A percentile compares a stretch with the other conserved stretches of the same genome.
phyloP scores from a whole-genome alignment of 495 filamentous ascomycete genomes.

The Penicillium nucicola region DNA sequence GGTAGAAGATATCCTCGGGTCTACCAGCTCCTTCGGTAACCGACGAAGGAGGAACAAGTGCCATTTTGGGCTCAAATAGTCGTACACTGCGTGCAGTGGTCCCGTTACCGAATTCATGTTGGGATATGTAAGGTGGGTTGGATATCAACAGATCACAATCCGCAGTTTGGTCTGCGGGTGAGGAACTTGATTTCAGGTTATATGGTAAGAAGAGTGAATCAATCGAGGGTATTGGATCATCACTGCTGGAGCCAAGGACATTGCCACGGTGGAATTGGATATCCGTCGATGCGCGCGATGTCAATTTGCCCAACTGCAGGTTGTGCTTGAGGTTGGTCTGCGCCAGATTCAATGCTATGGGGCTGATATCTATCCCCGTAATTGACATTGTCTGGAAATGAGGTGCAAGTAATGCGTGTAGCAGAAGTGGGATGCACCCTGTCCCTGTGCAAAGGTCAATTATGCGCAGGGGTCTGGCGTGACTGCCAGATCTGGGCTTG shows the following conservation, averaged over 20 bases:
- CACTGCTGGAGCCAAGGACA: slow-evolving; percentile 42
- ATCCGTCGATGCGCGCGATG: slow-evolving; percentile 24
- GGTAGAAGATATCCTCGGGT: slow-evolving; percentile 41
- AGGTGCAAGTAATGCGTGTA: slow-evolving; percentile 53
- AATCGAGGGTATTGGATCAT: slow-evolving; percentile 4
- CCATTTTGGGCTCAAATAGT: slow-evolving; percentile 71
- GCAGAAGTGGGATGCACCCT: slow-evolving; percentile 81
- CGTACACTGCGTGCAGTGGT: slow-evolving; percentile 71
- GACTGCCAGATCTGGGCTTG: not conserved
- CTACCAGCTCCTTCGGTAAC: not conserved
- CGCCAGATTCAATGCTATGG: slow-evolving; percentile 59
- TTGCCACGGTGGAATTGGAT: slow-evolving; percentile 53
- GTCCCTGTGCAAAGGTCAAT: slow-evolving; percentile 88
- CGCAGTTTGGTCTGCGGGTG: not conserved
- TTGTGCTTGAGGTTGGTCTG: slow-evolving; percentile 58
- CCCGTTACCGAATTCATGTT: slow-evolving; percentile 45
- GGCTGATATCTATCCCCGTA: slow-evolving; percentile 39
- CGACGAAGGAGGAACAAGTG: slow-evolving; percentile 63
- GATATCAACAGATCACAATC: slow-evolving; percentile 70
- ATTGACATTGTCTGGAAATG: slow-evolving; percentile 28
- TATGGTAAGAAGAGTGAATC: slow-evolving; percentile 1
- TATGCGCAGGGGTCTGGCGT: slow-evolving; percentile 46
- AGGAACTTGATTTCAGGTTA: not conserved
- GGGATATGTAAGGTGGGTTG: slow-evolving; percentile 91
- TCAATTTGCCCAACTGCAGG: slow-evolving; percentile 22